A percentile compares a stretch with the other conserved stretches of the same genome.
Evolutionary conservation across 208 protist genomes (phyloP).

Genomic region (Leishmania tarentolae): DNA sequence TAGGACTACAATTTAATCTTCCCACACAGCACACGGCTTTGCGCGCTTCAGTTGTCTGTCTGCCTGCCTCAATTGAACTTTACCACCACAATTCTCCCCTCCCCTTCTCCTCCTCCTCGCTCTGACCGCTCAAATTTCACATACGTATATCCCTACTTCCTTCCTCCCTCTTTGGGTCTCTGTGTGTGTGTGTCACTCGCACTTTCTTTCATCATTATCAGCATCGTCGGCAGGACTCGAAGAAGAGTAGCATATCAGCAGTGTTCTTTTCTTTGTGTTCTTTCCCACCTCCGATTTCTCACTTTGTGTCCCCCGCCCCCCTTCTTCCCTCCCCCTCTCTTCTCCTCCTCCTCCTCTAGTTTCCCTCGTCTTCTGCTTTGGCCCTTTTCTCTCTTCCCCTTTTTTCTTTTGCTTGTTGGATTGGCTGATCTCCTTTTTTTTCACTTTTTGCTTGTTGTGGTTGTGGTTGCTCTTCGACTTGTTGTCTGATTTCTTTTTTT

Average conservation of each 20-base stretch:
- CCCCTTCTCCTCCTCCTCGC: not conserved
- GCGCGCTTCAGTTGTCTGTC: not conserved
- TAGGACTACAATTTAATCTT: slow-evolving; percentile 4
- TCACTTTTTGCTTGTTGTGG: too few species aligned
- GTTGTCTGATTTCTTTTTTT: not conserved
- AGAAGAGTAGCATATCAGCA: slow-evolving; percentile 5
- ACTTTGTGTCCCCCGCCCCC: too few species aligned
- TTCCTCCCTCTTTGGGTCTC: not conserved
- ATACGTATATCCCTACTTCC: not conserved
- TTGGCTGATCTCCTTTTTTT: not conserved
- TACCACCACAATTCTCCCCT: not conserved
- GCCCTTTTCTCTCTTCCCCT: not conserved
- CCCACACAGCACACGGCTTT: not conserved
- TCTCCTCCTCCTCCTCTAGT: not conserved
- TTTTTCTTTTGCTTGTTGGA: not conserved
- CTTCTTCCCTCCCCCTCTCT: not conserved
- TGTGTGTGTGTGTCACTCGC: not conserved
- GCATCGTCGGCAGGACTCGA: not conserved
- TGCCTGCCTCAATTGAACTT: not conserved
- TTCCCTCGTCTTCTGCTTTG: not conserved
- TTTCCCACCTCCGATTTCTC: not conserved
- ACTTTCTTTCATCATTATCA: not conserved
- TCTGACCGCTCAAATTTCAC: not conserved
- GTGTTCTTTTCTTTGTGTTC: not conserved
- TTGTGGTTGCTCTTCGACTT: not conserved